phyloP scores from a whole-genome alignment of 2,329 filamentous ascomycete species.

The Triangularia setosa region DNA sequence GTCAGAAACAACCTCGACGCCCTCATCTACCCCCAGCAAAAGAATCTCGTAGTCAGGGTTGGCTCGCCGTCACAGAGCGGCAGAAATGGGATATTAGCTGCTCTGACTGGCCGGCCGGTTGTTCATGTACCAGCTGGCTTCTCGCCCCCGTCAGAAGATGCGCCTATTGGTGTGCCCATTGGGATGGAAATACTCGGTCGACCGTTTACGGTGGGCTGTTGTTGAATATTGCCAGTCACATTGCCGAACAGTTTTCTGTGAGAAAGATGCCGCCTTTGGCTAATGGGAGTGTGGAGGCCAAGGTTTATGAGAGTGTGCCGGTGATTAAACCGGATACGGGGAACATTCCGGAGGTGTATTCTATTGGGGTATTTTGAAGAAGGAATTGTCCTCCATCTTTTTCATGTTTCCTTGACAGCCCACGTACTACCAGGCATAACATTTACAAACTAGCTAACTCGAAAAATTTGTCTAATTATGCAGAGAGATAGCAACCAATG shows the following conservation, averaged over 20 bases:
- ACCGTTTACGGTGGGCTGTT: slow-evolving; percentile 50
- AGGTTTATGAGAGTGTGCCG: slow-evolving; percentile 41
- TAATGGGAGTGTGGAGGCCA: slow-evolving; percentile 35
- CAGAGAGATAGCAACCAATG: neutral
- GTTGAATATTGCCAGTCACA: slow-evolving; percentile 23
- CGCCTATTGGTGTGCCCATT: slow-evolving; percentile 56
- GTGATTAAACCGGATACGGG: slow-evolving; percentile 38
- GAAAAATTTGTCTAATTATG: too few relatives aligned
- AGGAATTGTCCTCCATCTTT: too few relatives aligned
- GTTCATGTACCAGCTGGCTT: slow-evolving; percentile 51
- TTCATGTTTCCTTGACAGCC: too few relatives aligned
- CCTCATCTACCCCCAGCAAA: slow-evolving; percentile 61
- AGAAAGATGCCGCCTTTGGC: slow-evolving; percentile 36
- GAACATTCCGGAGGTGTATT: slow-evolving; percentile 44
- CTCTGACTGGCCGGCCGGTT: slow-evolving; percentile 38
- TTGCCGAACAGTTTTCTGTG: slow-evolving; percentile 16
- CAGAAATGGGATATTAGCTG: slow-evolving; percentile 45
- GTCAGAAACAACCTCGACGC: slow-evolving; percentile 47
- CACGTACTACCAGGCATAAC: too few relatives aligned
- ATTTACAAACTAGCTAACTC: too few relatives aligned
- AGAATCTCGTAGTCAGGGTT: slow-evolving; percentile 57
- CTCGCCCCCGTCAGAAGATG: slow-evolving; percentile 43
- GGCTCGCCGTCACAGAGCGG: slow-evolving; percentile 55
- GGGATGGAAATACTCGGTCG: slow-evolving; percentile 61
- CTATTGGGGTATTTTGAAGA: slow-evolving; percentile 35